Conservation (phyloP, 176 grass and related monocot species). For the Oryza coarctata region DNA sequence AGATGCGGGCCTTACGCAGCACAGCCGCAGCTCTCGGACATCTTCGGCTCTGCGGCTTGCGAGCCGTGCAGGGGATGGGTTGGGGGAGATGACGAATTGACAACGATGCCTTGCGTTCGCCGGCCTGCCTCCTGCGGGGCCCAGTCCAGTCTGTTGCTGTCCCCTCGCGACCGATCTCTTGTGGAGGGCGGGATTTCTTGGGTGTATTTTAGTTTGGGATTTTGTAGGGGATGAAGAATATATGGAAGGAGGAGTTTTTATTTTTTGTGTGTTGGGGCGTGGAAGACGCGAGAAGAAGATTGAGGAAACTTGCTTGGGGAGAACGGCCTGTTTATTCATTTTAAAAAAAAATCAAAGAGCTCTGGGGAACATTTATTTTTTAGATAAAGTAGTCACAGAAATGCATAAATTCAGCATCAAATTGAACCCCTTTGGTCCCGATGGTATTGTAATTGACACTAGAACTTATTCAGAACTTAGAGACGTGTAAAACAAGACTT, state of each 20-base stretch:
- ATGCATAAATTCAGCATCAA: too few species aligned
- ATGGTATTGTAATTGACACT: too few species aligned
- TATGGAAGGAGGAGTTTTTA: not conserved
- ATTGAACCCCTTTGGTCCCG: too few species aligned
- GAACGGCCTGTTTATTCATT: not conserved
- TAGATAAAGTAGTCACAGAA: too few species aligned
- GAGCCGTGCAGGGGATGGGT: not conserved
- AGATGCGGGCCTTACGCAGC: constrained; percentile 40
- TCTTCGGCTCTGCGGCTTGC: not conserved
- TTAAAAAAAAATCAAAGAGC: not conserved
- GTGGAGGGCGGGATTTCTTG: constrained; percentile 3
- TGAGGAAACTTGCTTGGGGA: not conserved
- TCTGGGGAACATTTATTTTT: too few species aligned
- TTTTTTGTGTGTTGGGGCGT: too few species aligned
- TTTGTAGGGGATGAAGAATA: constrained; percentile 9
- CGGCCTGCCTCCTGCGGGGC: constrained; percentile 24
- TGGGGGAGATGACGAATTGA: not conserved
- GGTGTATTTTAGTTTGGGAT: not conserved
- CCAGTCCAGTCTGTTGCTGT: constrained; percentile 27
- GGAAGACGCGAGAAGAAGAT: not conserved
- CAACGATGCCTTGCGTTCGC: not conserved
- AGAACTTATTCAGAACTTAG: too few species aligned
- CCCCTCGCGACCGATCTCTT: not conserved
- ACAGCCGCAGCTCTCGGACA: constrained; percentile 3
- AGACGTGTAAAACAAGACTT: too few species aligned